Percentiles rank a stretch among this genome's conserved stretches.
phyloP scores from a whole-genome alignment of 2,329 filamentous ascomycete species.

The Gnomoniopsis sp. region DNA sequence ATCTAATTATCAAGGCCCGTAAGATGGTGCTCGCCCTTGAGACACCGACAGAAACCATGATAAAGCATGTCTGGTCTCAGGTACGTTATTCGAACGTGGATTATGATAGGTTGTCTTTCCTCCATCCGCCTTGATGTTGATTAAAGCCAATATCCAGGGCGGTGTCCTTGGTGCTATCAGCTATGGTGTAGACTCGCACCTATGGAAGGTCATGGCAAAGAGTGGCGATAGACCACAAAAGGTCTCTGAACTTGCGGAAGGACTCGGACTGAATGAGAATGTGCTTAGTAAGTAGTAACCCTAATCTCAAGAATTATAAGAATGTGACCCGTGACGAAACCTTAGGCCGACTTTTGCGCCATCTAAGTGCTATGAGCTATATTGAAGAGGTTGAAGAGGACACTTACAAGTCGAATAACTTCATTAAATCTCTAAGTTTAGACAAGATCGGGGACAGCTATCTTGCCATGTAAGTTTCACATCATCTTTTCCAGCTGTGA shows the following conservation, averaged over 20 bases:
- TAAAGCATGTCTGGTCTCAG: constrained; percentile 40
- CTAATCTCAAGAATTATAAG: background rate
- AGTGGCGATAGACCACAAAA: constrained; percentile 29
- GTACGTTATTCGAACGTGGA: background rate
- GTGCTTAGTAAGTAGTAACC: constrained; percentile 24
- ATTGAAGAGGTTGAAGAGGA: constrained; percentile 32
- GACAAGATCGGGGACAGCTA: constrained; percentile 34
- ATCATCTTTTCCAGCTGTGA: background rate
- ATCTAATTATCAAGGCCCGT: constrained; percentile 33
- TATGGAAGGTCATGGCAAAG: constrained; percentile 32
- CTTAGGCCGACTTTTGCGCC: constrained; percentile 31
- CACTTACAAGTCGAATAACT: constrained; percentile 36
- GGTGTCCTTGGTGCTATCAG: background rate
- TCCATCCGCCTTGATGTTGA: background rate
- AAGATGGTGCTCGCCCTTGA: constrained; percentile 34
- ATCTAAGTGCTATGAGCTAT: constrained; percentile 37
- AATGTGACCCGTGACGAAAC: background rate
- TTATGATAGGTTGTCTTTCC: background rate
- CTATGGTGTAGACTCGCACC: constrained; percentile 31
- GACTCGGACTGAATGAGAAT: constrained; percentile 24
- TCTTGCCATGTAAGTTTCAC: background rate
- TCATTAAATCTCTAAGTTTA: constrained; percentile 31
- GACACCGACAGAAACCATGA: constrained; percentile 45
- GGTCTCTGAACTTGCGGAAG: constrained; percentile 28
- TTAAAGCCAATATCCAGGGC: background rate